Evolutionary conservation across 495 filamentous ascomycete species (phyloP), one percentile per base, ranked within the genome.

Genomic region (Penicillium desertorum): DNA sequence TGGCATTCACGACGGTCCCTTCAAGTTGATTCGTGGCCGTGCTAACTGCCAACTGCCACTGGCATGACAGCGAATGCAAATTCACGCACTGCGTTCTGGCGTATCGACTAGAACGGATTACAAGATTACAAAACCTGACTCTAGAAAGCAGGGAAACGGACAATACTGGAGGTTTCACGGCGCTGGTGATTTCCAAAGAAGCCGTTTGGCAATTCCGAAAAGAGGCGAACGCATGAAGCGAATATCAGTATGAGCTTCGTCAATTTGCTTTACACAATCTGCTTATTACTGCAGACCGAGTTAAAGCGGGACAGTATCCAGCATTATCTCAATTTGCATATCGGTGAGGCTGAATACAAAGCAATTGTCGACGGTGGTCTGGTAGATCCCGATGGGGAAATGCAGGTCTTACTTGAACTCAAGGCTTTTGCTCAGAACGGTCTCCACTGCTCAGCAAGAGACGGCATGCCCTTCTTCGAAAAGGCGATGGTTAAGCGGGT

Each of bases 321-420:
- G 45, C 16, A 30, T 30, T 14, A 27, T 30, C 25, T 47, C 45
- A 47, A 47, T 8, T 27, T 47, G 12, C 22, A 30, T 30, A 4
- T 47, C 25, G 45, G 45, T 30, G 27, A 47, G 16, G 45, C 25
- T n/a, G 25, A 29, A 30, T 47, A 47, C 25, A 47, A 14, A 47
- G 45, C 22, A 47, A 32, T 30, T 20, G 45, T 32, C 23, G 45
- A 47, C 16, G 45, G 27, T 47, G 45, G n/a, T 47, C 45, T 47
- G 25, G 23, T 47, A 30, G 45, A 30, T 30, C 45, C 45, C 14
- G 45, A 47, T 47, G 45, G 7, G 12, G 14, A 47, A 47, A 29
- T 47, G 16, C 27, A 47, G 5, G 45, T 47, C 23, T 47, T 47
- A 30, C 14, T 47, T 32, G 45, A 47, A 47, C 14, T 47, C 25